Conservation (phyloP, 371 early-diverging fungal species). For the Phascolomyces articulosus region DNA sequence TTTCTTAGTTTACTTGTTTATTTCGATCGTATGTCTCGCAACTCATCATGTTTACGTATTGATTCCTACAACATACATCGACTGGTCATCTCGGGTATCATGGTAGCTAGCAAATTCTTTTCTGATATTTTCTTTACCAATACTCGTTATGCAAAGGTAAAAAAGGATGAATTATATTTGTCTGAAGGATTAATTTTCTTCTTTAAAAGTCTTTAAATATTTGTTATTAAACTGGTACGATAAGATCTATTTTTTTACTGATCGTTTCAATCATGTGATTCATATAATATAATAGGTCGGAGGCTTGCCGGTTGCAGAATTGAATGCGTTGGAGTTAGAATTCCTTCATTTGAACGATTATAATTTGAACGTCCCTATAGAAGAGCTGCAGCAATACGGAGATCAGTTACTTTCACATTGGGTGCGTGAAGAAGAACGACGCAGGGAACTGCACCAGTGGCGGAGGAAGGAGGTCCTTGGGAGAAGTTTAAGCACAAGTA, state of each 20-base stretch:
- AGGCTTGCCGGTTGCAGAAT: slow-evolving; percentile 87
- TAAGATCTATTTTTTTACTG: background rate
- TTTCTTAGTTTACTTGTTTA: slow-evolving; percentile 77
- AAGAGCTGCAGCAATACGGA: slow-evolving; percentile 81
- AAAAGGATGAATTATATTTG: no score
- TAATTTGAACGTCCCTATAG: slow-evolving; percentile 70
- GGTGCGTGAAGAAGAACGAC: slow-evolving; percentile 27
- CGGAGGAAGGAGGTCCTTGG: slow-evolving; percentile 13
- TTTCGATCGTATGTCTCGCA: slow-evolving; percentile 74
- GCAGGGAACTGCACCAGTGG: slow-evolving; percentile 22
- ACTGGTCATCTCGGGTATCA: slow-evolving; percentile 70
- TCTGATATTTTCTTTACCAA: slow-evolving; percentile 85
- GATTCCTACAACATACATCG: slow-evolving; percentile 83
- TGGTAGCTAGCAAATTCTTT: slow-evolving; percentile 77
- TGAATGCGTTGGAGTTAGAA: slow-evolving; percentile 89
- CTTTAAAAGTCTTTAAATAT: no score
- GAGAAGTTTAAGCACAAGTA: slow-evolving; percentile 1
- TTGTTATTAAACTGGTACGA: background rate
- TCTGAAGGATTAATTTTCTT: background rate
- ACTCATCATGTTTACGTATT: slow-evolving; percentile 55
- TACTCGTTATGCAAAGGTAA: slow-evolving; percentile 73
- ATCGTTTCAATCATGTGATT: slow-evolving; percentile 5
- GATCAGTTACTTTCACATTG: slow-evolving; percentile 44
- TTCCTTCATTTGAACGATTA: slow-evolving; percentile 80
- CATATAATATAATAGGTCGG: slow-evolving; percentile 71